phyloP scores from a whole-genome alignment of 768 basidiomycete species.

The Butyriboletus loyo region DNA sequence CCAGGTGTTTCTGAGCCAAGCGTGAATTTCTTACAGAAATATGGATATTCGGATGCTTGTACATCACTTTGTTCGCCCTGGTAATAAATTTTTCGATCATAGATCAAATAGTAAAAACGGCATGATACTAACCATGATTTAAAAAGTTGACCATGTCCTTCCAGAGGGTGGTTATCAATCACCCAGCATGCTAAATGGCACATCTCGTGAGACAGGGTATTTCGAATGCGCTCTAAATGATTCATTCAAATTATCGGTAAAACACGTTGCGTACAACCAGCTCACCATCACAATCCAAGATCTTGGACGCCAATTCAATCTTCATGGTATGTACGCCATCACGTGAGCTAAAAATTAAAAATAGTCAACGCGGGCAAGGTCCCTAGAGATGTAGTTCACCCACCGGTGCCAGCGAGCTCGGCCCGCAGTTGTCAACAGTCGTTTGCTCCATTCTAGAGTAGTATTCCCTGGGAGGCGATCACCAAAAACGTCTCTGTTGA shows the following conservation, averaged over 20 bases:
- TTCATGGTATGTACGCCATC: slow-evolving; percentile 57
- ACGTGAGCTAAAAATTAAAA: slow-evolving; percentile 39
- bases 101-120: background rate
- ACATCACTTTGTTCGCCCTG: slow-evolving; percentile 70
- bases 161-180: slow-evolving; percentile 65
- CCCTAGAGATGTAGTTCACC: slow-evolving; percentile 1
- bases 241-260: background rate
- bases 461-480: slow-evolving; percentile 52
- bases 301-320: slow-evolving; percentile 81
- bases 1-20: slow-evolving; percentile 1
- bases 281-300: slow-evolving; percentile 73
- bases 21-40: slow-evolving; percentile 53
- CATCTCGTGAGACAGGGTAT: slow-evolving; percentile 89
- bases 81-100: background rate
- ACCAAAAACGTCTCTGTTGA: slow-evolving; percentile 59
- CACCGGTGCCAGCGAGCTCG: slow-evolving; percentile 64
- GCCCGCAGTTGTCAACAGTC: slow-evolving; percentile 66
- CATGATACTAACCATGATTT: slow-evolving; percentile 57
- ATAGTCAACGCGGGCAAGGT: background rate
- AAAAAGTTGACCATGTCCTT: slow-evolving; percentile 71
- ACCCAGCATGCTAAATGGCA: slow-evolving; percentile 88
- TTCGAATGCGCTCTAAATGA: slow-evolving; percentile 68
- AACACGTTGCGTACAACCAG: background rate
- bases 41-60: slow-evolving; percentile 61
- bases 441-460: slow-evolving; percentile 62